Conservation (phyloP, 208 protist genomes). For the Trypanosoma boissoni region DNA sequence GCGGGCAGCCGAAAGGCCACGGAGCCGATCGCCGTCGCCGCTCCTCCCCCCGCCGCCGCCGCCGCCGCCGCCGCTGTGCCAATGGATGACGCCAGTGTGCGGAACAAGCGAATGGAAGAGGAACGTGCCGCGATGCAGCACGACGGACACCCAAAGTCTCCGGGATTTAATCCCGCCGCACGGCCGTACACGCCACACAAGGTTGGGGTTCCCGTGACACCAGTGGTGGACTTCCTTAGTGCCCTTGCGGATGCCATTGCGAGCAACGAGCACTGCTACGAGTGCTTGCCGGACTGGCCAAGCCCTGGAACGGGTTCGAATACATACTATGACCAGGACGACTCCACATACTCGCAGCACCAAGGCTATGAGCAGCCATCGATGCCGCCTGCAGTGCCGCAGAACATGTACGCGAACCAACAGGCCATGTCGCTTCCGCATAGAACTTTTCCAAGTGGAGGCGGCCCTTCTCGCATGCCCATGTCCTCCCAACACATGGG, state of each 20-base stretch:
- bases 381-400: conserved; percentile 2
- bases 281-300: conserved; percentile 44
- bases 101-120: conserved; percentile 11
- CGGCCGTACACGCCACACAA: conserved; percentile 51
- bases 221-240: conserved; percentile 60
- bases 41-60: conserved; percentile 5
- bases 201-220: conserved; percentile 23
- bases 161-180: conserved; percentile 31
- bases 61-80: conserved; percentile 9
- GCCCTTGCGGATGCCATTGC: conserved; percentile 45
- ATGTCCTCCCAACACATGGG: conserved; percentile 15
- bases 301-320: conserved; percentile 55
- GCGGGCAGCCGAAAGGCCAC: conserved; percentile 13
- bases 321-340: conserved; percentile 62
- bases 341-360: conserved; percentile 54
- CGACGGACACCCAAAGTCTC: conserved; percentile 19
- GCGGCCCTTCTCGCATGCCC: neutral
- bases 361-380: conserved; percentile 17
- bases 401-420: conserved; percentile 29
- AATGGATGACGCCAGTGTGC: conserved; percentile 15
- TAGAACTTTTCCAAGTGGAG: conserved; percentile 21
- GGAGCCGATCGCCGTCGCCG: neutral
- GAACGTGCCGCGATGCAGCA: conserved; percentile 14
- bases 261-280: conserved; percentile 50
- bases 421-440: conserved; percentile 16